Conservation (phyloP, 1,284 basidiomycete species). For the Somion occarium region DNA sequence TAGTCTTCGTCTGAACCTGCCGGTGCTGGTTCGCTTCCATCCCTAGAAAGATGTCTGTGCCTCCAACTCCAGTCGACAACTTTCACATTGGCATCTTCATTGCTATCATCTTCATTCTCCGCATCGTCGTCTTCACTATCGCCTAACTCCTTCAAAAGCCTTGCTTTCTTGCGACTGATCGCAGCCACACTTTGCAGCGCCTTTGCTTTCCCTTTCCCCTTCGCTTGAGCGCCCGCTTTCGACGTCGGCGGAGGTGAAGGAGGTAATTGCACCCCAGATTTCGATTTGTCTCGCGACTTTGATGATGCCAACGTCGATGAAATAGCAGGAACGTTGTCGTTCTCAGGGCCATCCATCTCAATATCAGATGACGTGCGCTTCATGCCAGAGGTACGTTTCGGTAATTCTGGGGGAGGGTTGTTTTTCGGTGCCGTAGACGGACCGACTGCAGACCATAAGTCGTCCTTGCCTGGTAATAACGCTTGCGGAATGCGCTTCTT, state of each 20-base stretch:
- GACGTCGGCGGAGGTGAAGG: constrained; percentile 57
- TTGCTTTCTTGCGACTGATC: constrained; percentile 37
- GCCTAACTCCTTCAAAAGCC: constrained; percentile 19
- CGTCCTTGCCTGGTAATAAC: constrained; percentile 26
- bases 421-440: constrained; percentile 11
- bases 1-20: constrained; percentile 26
- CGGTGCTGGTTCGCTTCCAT: neutral
- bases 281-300: neutral
- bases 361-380: constrained; percentile 4
- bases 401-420: neutral
- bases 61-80: constrained; percentile 25
- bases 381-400: neutral
- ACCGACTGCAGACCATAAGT: constrained; percentile 22
- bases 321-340: too few relatives aligned
- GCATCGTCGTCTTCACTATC: constrained; percentile 24
- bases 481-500: constrained; percentile 21
- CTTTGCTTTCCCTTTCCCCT: constrained; percentile 31
- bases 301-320: too few relatives aligned
- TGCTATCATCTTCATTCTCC: constrained; percentile 30
- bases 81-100: constrained; percentile 25
- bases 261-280: constrained; percentile 30
- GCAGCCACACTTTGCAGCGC: constrained; percentile 7
- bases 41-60: neutral
- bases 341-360: neutral
- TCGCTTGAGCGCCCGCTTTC: constrained; percentile 32